Evolutionary conservation across 192 early-diverging fungal genomes (phyloP).

Genomic region (Coemansia sp.): DNA sequence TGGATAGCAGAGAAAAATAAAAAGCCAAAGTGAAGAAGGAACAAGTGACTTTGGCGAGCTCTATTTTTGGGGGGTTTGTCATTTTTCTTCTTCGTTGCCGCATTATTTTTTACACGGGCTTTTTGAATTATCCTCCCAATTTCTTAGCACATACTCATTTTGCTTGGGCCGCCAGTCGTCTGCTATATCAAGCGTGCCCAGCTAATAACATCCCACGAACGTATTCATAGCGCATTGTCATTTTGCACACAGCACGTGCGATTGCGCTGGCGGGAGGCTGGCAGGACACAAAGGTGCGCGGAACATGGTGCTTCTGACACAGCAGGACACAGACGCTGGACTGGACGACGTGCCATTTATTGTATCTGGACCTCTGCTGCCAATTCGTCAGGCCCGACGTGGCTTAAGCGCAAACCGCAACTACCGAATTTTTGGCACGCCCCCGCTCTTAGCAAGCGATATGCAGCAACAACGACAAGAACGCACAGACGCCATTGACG

Average conservation of each 20-base stretch:
- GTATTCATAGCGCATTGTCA: not conserved
- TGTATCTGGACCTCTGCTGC: conserved; percentile 44
- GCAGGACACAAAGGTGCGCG: not conserved
- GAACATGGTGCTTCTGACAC: conserved; percentile 27
- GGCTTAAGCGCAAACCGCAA: conserved; percentile 40
- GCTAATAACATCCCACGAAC: not conserved
- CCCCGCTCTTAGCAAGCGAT: conserved; percentile 10
- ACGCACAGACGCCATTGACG: conserved; percentile 10
- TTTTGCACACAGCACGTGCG: conserved; percentile 1
- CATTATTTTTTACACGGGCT: not conserved
- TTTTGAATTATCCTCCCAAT: not conserved
- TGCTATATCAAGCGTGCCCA: not conserved
- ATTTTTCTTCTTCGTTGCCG: too few species aligned
- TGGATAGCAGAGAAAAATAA: not conserved
- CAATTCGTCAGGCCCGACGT: conserved; percentile 40
- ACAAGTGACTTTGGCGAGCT: too few species aligned
- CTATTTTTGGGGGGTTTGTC: too few species aligned
- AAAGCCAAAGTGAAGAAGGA: too few species aligned
- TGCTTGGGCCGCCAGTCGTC: too few species aligned
- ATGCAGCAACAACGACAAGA: conserved; percentile 7
- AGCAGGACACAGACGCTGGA: conserved; percentile 10
- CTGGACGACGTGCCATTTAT: conserved; percentile 39
- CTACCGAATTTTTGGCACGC: conserved; percentile 40
- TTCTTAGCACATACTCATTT: not conserved
- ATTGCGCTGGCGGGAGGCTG: conserved; percentile 8